Evolutionary conservation across 495 filamentous ascomycete genomes (phyloP), one percentile per base, ranked within the genome.

Genomic region (Aspergillus cavernicola): DNA sequence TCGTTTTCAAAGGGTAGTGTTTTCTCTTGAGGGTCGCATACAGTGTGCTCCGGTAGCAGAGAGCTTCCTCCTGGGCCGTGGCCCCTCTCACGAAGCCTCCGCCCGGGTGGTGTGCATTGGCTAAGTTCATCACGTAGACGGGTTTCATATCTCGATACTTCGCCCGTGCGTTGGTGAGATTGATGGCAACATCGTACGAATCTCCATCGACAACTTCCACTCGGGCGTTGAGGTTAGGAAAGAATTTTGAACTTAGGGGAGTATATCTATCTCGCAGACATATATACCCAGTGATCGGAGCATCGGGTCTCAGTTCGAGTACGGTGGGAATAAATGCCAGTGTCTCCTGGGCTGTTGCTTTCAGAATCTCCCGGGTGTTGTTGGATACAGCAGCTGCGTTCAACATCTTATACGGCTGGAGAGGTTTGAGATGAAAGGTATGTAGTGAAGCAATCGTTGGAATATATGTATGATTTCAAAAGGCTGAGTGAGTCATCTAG

Each of bases 11-110:
- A 1, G 83, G 81, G 59, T 88, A 88, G 52, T 75, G 83, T 3
- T 66, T 54, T 9, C 64, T 60, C 12, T 75, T 74, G 0, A 90
- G 75, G 1, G 76, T 77, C 12, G 67, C 59, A 20, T 58, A 68
- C 10, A 88, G 75, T 4, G 79, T 84, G 53, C 78, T 83, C 33
- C 83, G 80, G 60, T 78, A 84, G 64, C 79, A 87, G n/a, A 87
- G 64, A 1, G 77, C 73, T 65, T 86, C 84, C 61, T 88, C 85
- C 60, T 87, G 85, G 2, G 84, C 83, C 26, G 69, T 61, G 5
- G 78, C 53, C 12, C 82, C 82, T 6, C 67, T 57, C 2, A 73
- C 55, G 76, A 77, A 87, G n/a, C 78, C 80, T 11, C 85, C 83
- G 13, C 82, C 84, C 11, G 72, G 61, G 0, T 44, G 61, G 2